Evolutionary conservation across 768 basidiomycete genomes (phyloP).

Genomic region (Mycena capillaripes): DNA sequence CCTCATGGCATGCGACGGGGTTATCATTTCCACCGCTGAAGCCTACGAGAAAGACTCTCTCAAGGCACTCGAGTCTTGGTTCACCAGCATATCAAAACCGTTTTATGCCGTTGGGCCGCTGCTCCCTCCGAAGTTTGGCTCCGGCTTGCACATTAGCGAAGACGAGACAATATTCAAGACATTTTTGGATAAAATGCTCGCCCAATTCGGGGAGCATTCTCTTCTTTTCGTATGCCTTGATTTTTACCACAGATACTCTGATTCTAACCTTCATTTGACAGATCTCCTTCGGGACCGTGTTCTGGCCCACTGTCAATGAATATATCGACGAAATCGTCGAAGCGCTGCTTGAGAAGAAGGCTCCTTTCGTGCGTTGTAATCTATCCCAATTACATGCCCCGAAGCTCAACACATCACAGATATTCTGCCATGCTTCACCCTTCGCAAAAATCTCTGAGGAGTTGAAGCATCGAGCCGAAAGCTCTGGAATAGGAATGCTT

Average conservation of each 20-base stretch:
- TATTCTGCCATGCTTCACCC: constrained; percentile 21
- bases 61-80: constrained; percentile 1
- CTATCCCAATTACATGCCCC: neutral
- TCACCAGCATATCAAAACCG: neutral
- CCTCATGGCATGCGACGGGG: constrained; percentile 8
- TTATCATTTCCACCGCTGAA: constrained; percentile 5
- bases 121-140: neutral
- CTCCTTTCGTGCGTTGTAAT: constrained; percentile 6
- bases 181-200: constrained; percentile 8
- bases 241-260: too few relatives aligned
- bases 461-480: neutral
- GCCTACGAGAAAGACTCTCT: constrained; percentile 1
- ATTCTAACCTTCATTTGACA: neutral
- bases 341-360: constrained; percentile 10
- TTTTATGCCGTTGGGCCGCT: constrained; percentile 16
- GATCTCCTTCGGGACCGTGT: constrained; percentile 23
- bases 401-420: neutral
- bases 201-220: neutral
- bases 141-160: neutral
- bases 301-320: constrained; percentile 8
- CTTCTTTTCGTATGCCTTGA: neutral
- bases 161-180: neutral
- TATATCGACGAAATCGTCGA: constrained; percentile 12
- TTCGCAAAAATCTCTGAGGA: constrained; percentile 8
- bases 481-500: neutral